Evolutionary conservation across 1,139 yeast genomes (phyloP), one percentile per base, ranked within the genome.

Genomic region (Taphrina wiesneri): DNA sequence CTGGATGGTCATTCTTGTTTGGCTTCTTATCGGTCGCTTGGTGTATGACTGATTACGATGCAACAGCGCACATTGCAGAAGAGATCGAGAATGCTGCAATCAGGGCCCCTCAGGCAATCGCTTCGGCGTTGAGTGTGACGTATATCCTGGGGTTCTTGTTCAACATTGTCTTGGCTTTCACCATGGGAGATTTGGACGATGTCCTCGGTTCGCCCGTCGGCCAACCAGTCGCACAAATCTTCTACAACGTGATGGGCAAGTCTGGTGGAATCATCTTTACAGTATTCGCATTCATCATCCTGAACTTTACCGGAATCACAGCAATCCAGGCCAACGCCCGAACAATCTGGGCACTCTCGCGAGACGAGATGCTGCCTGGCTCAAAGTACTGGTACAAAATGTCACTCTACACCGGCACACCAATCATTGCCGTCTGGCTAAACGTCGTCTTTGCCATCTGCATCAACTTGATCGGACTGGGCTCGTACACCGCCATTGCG

Each of bases 351-450:
- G 90, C 96, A 15, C 86, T 90, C 77, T 90, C 96, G 63, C 84
- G 97, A 76, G 97, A 90, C 75, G 91, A 88, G 56, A 96, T 95
- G 0, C 77, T 90, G 57, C 97, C 97, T 0, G 85, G 81, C 71
- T 83, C 86, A 13, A 69, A 72, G 69, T 69, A 26, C 34, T 64
- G 67, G 67, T 53, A 57, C 63, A 64, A 53, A 32, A 64, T 67
- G 17, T 49, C 67, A 3, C 21, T 41, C 26, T 36, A 46, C n/a
- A 59, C 67, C 34, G 64, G 65, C 2, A 67, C 67, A 2, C 68
- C 68, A 13, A 43, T 67, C 34, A 46, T 53, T 21, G 67, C 67
- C 15, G 67, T 64, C 15, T 67, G 68, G 68, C 54, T 64, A 43
- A 64, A 54, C 43, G 67, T 60, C 56, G 45, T 49, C 25, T 67